These are phyloP conservation scores for Marsdenia floribunda DNA, from an alignment of 257 asterid species.

Conservation along the genomic window DNA sequence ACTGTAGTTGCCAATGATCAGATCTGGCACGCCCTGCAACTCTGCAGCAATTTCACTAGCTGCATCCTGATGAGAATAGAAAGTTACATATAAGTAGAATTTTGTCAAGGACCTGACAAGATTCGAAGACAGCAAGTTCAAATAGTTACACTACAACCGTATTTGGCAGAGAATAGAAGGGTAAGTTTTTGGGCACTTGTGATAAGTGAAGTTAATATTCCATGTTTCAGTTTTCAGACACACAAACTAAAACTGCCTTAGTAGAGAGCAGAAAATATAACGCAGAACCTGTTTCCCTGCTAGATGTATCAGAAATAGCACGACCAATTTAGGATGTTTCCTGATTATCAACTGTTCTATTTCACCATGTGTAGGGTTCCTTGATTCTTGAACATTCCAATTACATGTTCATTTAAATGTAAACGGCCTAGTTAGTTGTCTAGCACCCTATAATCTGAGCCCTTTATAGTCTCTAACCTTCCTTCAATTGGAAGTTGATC, in stretches of 20 bases:
- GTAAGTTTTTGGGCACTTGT: background rate
- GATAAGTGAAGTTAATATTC: background rate
- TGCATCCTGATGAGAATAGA: conserved; percentile 48
- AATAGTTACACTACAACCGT: background rate
- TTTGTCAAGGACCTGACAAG: background rate
- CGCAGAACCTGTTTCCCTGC: background rate
- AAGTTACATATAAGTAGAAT: background rate
- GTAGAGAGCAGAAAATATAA: background rate
- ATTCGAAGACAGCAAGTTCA: background rate
- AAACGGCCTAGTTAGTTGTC: background rate
- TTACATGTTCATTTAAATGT: background rate
- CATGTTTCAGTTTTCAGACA: background rate
- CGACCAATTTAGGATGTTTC: background rate
- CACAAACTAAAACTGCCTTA: background rate
- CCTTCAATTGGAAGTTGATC: background rate
- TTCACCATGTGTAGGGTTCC: background rate
- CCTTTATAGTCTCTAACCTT: too few species aligned
- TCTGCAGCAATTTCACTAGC: conserved; percentile 87
- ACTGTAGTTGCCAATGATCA: conserved; percentile 90
- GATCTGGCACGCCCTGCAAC: conserved; percentile 80
- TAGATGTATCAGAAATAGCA: background rate
- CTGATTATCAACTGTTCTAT: background rate
- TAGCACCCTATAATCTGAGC: background rate
- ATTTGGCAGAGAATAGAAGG: background rate
- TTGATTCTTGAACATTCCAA: background rate